A percentile compares a stretch with the other conserved stretches of the same genome.
These are phyloP conservation scores for Vararia minispora DNA, from an alignment of 768 basidiomycete species.

Conservation along the genomic window DNA sequence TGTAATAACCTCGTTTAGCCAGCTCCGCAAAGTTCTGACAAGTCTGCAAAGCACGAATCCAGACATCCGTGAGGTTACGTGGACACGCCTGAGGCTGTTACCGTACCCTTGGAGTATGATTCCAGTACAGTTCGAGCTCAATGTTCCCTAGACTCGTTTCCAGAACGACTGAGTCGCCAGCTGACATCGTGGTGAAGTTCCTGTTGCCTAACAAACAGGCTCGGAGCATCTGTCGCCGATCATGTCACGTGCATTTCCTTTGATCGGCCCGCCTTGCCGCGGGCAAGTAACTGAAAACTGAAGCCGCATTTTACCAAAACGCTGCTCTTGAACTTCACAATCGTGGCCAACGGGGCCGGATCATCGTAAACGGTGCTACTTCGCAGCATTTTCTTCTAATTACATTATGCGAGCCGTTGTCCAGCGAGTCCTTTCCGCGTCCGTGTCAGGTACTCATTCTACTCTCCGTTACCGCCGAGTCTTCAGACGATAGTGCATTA, in stretches of 20 bases:
- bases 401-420: slow-evolving; percentile 90
- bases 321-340: too few species aligned
- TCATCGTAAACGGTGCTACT: too few species aligned
- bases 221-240: slow-evolving; percentile 6
- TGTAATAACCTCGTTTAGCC: slow-evolving; percentile 88
- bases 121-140: slow-evolving; percentile 85
- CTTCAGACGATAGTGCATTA: background rate
- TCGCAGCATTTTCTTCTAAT: too few species aligned
- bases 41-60: slow-evolving; percentile 39
- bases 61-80: background rate
- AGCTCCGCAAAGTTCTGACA: slow-evolving; percentile 94
- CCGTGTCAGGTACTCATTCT: slow-evolving; percentile 55
- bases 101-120: slow-evolving; percentile 70
- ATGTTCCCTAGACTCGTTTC: slow-evolving; percentile 83
- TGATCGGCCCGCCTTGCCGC: too few species aligned
- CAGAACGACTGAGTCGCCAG: slow-evolving; percentile 49
- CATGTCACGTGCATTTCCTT: too few species aligned
- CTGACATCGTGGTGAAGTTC: slow-evolving; percentile 9
- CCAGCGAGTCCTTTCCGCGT: slow-evolving; percentile 75
- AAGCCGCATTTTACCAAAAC: too few species aligned
- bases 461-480: background rate
- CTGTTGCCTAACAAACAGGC: background rate
- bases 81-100: background rate
- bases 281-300: too few species aligned
- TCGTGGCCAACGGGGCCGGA: too few species aligned